Percentiles rank a stretch among this genome's conserved stretches.
These are phyloP conservation scores for Ophiocordyceps camponoti-leonardi DNA, from an alignment of 2,329 filamentous ascomycete genomes.

Conservation along the genomic window DNA sequence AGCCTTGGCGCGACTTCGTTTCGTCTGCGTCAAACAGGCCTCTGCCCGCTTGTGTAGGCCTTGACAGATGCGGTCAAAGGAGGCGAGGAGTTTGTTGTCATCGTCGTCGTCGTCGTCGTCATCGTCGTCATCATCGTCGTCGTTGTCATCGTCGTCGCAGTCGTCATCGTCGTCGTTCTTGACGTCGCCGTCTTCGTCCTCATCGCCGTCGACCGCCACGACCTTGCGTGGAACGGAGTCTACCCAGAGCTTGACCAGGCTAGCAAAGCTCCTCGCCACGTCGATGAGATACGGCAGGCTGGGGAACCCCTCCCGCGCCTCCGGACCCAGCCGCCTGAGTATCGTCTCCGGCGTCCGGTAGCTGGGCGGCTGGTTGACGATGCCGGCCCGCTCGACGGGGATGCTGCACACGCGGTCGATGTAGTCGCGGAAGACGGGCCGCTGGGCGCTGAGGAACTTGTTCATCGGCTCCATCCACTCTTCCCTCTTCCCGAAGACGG, in stretches of 20 bases:
- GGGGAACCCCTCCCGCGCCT: slow-evolving; percentile 79
- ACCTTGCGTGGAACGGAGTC: slow-evolving; percentile 30
- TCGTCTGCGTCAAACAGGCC: slow-evolving; percentile 31
- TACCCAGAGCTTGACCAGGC: slow-evolving; percentile 66
- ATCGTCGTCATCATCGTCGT: no score
- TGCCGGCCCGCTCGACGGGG: slow-evolving; percentile 45
- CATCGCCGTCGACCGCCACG: slow-evolving; percentile 14
- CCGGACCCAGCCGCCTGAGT: slow-evolving; percentile 60
- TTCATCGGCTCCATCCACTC: slow-evolving; percentile 99
- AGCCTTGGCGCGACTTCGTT: slow-evolving; percentile 24
- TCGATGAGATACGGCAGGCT: slow-evolving; percentile 89
- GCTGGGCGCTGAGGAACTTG: slow-evolving; percentile 58
- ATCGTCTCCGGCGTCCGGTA: slow-evolving; percentile 92
- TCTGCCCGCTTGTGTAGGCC: slow-evolving; percentile 32
- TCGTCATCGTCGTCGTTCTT: slow-evolving; percentile 15
- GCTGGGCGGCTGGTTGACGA: slow-evolving; percentile 53
- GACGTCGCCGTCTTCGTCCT: slow-evolving; percentile 4
- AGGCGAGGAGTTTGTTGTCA: slow-evolving; percentile 33
- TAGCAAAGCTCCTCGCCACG: slow-evolving; percentile 68
- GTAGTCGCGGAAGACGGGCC: slow-evolving; percentile 69
- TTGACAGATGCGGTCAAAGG: slow-evolving; percentile 34
- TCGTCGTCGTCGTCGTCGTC: no score
- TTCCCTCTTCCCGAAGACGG: slow-evolving; percentile 84
- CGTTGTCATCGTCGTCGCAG: not conserved
- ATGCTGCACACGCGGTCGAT: slow-evolving; percentile 78